Evolutionary conservation across 106 monocot genomes (phyloP).

Genomic region (Allium cepa): DNA sequence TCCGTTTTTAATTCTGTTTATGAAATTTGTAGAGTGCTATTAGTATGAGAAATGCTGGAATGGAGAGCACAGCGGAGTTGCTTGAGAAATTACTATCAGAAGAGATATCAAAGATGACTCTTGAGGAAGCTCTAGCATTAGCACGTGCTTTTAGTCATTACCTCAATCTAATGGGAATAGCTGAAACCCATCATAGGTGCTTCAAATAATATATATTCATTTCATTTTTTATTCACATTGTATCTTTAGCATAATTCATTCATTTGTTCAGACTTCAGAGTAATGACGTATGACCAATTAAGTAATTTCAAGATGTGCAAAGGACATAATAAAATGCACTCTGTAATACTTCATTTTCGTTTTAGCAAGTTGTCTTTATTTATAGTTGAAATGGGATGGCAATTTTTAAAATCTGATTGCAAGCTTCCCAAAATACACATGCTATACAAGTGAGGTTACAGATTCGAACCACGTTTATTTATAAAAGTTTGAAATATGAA

Average conservation of each 20-base stretch:
- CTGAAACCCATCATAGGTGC: conserved; percentile 93
- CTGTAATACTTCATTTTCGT: too few species aligned
- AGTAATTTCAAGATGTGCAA: too few species aligned
- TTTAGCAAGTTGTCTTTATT: too few species aligned
- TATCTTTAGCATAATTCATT: background rate
- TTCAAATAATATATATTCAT: background rate
- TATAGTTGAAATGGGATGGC: too few species aligned
- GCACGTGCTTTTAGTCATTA: conserved; percentile 90
- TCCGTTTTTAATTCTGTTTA: background rate
- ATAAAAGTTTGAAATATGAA: too few species aligned
- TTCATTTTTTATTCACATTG: background rate
- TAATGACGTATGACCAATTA: too few species aligned
- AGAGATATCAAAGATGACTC: conserved; percentile 74
- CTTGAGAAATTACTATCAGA: conserved; percentile 66
- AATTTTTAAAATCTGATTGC: too few species aligned
- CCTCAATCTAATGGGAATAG: conserved; percentile 85
- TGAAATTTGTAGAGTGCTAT: conserved; percentile 52
- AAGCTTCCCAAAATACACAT: too few species aligned
- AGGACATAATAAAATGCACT: too few species aligned
- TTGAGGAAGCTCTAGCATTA: conserved; percentile 73
- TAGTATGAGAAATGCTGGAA: conserved; percentile 80
- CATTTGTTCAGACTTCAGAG: too few species aligned
- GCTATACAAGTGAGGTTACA: too few species aligned
- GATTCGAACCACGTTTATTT: too few species aligned
- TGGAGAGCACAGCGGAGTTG: conserved; percentile 68